A percentile compares a stretch with the other conserved stretches of the same genome.
phyloP scores from a whole-genome alignment of 441 rosid species.

The Theobroma grandiflorum region DNA sequence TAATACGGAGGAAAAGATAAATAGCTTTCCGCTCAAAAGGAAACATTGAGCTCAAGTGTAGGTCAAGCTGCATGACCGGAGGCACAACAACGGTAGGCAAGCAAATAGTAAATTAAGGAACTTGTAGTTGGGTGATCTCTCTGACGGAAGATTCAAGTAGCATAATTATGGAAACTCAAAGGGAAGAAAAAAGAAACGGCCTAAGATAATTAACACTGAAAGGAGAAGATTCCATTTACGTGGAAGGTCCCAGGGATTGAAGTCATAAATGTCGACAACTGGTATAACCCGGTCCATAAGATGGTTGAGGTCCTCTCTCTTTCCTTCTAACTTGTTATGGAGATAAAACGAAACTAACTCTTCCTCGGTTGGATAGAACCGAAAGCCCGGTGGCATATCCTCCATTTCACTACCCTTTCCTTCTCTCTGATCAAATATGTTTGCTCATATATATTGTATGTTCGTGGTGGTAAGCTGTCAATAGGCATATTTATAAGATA shows the following conservation, averaged over 20 bases:
- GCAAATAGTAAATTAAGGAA: not conserved
- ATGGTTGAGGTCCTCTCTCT: slow-evolving; percentile 38
- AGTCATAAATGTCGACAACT: slow-evolving; percentile 60
- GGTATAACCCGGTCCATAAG: slow-evolving; percentile 64
- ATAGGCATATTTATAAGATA: not conserved
- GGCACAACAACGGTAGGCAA: no score
- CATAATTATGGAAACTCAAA: not conserved
- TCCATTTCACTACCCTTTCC: slow-evolving; percentile 32
- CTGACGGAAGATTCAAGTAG: not conserved
- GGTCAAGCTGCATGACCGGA: not conserved
- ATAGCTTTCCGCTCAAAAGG: no score
- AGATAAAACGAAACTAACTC: slow-evolving; percentile 68
- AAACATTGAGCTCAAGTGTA: not conserved
- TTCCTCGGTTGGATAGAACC: slow-evolving; percentile 78
- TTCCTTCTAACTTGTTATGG: slow-evolving; percentile 54
- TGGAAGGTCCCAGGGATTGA: slow-evolving; percentile 75
- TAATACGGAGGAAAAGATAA: not conserved
- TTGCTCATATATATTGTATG: not conserved
- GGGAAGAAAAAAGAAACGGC: not conserved
- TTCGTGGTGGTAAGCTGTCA: not conserved
- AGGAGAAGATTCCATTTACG: slow-evolving; percentile 41
- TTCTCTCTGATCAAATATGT: not conserved
- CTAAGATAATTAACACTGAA: not conserved
- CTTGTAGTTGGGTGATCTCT: not conserved
- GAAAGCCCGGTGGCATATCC: slow-evolving; percentile 60